A percentile compares a stretch with the other conserved stretches of the same genome.
phyloP scores from a whole-genome alignment of 768 basidiomycete species.

The Podaxis rugospora region DNA sequence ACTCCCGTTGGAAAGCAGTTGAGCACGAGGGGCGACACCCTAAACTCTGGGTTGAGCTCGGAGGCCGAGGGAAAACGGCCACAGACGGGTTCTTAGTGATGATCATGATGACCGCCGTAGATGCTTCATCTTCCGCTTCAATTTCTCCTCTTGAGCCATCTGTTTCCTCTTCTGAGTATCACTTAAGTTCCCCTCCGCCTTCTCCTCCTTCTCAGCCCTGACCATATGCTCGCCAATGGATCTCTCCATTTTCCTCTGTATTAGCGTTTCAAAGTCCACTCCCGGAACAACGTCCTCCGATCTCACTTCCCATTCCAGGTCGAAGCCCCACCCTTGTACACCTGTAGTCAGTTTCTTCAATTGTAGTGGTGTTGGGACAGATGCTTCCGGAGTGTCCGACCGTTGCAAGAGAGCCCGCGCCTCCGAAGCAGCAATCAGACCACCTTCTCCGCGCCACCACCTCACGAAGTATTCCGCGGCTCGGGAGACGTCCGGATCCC shows the following conservation, averaged over 20 bases:
- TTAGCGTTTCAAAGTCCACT: conserved; percentile 22
- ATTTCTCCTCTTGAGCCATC: conserved; percentile 34
- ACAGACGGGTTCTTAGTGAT: background rate
- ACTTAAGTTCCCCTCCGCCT: conserved; percentile 55
- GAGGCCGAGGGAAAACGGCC: background rate
- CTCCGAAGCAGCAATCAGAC: conserved; percentile 40
- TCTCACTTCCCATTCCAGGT: conserved; percentile 64
- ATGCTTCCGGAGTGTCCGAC: background rate
- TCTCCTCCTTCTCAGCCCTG: conserved; percentile 43
- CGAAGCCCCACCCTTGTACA: conserved; percentile 79
- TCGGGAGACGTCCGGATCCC: conserved; percentile 60
- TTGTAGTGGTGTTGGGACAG: conserved; percentile 10
- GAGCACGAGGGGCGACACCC: background rate
- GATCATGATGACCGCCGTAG: conserved; percentile 4
- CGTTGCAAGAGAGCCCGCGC: conserved; percentile 4
- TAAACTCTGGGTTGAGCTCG: background rate
- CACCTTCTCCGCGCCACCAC: conserved; percentile 83
- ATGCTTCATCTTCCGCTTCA: conserved; percentile 32
- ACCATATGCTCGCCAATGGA: conserved; percentile 56
- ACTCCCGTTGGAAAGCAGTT: background rate
- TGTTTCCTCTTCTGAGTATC: conserved; percentile 69
- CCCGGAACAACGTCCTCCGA: conserved; percentile 22
- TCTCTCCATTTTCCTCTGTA: conserved; percentile 67
- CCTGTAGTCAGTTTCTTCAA: background rate
- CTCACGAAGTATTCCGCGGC: conserved; percentile 80